Conservation (phyloP, 306 rosid species). For the Glycine latifolia region DNA sequence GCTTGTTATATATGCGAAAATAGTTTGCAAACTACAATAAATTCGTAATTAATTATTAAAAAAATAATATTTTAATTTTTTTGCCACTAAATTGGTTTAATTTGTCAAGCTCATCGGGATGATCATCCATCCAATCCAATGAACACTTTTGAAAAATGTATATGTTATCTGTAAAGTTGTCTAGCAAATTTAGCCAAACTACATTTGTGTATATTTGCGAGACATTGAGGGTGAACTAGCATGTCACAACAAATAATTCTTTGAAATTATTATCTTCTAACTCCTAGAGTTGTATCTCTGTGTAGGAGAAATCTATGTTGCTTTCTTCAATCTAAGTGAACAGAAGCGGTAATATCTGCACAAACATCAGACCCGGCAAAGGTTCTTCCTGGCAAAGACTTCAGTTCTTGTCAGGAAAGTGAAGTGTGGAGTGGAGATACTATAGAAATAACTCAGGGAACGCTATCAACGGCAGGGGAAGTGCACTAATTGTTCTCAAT, state of each 20-base stretch:
- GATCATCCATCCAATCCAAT: not conserved
- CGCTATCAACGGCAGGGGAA: constrained; percentile 57
- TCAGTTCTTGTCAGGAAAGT: constrained; percentile 59
- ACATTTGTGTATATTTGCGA: not conserved
- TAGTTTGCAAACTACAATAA: too few relatives aligned
- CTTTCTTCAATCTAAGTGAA: constrained; percentile 76
- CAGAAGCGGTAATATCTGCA: constrained; percentile 55
- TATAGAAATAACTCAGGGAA: constrained; percentile 36
- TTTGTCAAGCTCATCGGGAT: not conserved
- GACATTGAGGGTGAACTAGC: constrained; percentile 13
- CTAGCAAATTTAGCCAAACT: constrained; percentile 12
- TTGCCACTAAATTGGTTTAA: not conserved
- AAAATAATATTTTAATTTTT: too few relatives aligned
- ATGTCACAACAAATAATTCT: constrained; percentile 12
- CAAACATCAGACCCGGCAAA: constrained; percentile 63
- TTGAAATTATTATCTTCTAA: constrained; percentile 28
- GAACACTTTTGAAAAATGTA: not conserved
- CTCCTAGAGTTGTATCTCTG: constrained; percentile 3
- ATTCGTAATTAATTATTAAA: too few relatives aligned
- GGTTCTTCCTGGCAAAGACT: constrained; percentile 55
- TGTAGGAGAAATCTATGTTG: constrained; percentile 77
- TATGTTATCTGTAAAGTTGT: not conserved
- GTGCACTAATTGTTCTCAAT: constrained; percentile 65
- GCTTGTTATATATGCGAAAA: too few relatives aligned
- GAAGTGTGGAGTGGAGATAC: constrained; percentile 70